phyloP scores from a whole-genome alignment of 2,329 filamentous ascomycete species.

The Clarireedia homoeocarpa region DNA sequence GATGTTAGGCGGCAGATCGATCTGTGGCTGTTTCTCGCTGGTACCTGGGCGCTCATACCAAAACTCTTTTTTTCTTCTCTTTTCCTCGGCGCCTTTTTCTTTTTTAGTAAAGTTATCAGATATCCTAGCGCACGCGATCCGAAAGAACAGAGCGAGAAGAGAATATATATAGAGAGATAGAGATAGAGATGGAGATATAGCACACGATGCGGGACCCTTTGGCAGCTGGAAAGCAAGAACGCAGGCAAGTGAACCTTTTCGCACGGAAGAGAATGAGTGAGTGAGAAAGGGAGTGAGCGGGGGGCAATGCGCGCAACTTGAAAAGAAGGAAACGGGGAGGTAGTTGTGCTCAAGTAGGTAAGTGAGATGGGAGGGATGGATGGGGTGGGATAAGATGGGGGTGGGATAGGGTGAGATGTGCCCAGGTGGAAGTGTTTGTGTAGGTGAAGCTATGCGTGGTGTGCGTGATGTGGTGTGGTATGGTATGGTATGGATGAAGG shows the following conservation, averaged over 20 bases:
- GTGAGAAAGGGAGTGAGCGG: constrained; percentile 4
- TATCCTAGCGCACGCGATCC: not conserved
- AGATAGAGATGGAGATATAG: not conserved
- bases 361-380: constrained; percentile 8
- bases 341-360: constrained; percentile 1
- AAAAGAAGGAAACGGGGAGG: constrained; percentile 1
- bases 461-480: too few relatives aligned
- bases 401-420: too few relatives aligned
- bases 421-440: too few relatives aligned
- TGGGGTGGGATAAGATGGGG: not conserved
- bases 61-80: not conserved
- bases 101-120: not conserved
- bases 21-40: constrained; percentile 7
- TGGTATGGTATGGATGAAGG: too few relatives aligned
- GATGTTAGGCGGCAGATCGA: constrained; percentile 4
- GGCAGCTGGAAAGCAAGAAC: too few relatives aligned
- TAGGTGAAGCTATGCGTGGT: too few relatives aligned
- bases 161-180: constrained; percentile 3
- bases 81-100: not conserved
- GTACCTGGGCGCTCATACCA: constrained; percentile 4
- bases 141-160: not conserved
- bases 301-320: constrained; percentile 5
- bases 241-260: not conserved
- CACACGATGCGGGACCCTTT: not conserved
- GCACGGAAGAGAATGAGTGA: not conserved